Evolutionary conservation across 169 alveolate genomes (phyloP).

Genomic region (Eimeria tenella): DNA sequence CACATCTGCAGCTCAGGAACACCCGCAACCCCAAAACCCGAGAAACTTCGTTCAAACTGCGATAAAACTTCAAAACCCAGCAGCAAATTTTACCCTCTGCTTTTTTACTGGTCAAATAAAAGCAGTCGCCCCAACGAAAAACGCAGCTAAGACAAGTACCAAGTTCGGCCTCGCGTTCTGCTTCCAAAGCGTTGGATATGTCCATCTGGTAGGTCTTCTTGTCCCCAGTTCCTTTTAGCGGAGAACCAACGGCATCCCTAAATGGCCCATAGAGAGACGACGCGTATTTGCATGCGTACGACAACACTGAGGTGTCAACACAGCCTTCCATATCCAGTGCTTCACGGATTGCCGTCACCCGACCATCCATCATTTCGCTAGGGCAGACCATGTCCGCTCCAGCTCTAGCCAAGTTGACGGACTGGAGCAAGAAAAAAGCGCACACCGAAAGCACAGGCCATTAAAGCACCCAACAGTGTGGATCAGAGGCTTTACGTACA

Average conservation of each 20-base stretch:
- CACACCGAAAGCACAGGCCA: background rate
- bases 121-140: background rate
- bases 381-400: conserved; percentile 94
- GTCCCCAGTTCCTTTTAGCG: conserved; percentile 85
- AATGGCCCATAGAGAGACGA: conserved; percentile 92
- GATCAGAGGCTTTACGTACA: too few species aligned
- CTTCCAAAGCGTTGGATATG: conserved; percentile 77
- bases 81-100: background rate
- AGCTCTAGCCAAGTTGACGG: conserved; percentile 86
- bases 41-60: background rate
- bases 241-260: conserved; percentile 90
- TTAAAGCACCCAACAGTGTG: background rate
- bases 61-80: background rate
- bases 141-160: conserved; percentile 1
- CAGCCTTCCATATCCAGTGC: conserved; percentile 84
- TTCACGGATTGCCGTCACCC: conserved; percentile 88
- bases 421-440: conserved; percentile 54
- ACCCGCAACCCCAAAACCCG: too few species aligned
- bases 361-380: conserved; percentile 94
- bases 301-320: conserved; percentile 83
- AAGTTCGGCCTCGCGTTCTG: conserved; percentile 76
- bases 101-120: background rate
- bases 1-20: conserved; percentile 79
- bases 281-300: conserved; percentile 91
- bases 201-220: conserved; percentile 89